phyloP scores from a whole-genome alignment of 2,329 filamentous ascomycete species.

The Thelonectria blattea region DNA sequence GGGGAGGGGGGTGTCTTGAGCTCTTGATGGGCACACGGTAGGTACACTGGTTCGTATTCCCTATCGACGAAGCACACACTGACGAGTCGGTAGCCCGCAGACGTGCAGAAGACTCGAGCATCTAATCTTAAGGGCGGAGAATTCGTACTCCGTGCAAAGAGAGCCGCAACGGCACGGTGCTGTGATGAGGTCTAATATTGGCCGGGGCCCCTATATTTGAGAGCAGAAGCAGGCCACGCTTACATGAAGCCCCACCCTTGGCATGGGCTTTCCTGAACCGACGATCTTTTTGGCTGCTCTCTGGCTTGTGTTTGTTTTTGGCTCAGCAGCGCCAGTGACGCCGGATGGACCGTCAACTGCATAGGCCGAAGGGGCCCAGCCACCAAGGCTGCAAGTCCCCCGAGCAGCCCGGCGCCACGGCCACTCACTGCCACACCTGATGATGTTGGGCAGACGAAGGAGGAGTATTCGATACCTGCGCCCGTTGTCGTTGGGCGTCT shows the following conservation, averaged over 20 bases:
- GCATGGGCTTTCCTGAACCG: constrained; percentile 15
- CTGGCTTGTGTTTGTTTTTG: constrained; percentile 1
- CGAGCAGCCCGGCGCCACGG: constrained; percentile 20
- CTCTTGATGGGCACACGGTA: background rate
- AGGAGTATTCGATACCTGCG: constrained; percentile 1
- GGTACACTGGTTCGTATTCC: background rate
- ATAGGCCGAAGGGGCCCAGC: constrained; percentile 20
- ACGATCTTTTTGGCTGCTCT: constrained; percentile 28
- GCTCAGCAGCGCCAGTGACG: constrained; percentile 3
- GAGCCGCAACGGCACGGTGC: background rate
- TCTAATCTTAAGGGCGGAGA: constrained; percentile 15
- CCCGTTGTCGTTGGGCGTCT: constrained; percentile 23
- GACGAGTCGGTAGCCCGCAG: background rate
- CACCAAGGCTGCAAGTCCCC: constrained; percentile 22
- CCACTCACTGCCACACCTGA: background rate
- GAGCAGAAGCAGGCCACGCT: constrained; percentile 32
- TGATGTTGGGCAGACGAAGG: background rate
- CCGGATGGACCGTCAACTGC: background rate
- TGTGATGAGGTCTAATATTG: constrained; percentile 18
- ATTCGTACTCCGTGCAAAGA: constrained; percentile 11
- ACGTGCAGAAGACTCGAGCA: background rate
- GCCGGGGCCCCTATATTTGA: constrained; percentile 25
- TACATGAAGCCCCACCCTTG: constrained; percentile 28
- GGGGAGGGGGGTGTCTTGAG: constrained; percentile 10
- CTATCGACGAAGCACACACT: background rate